phyloP scores from a whole-genome alignment of 768 basidiomycete genomes.

The Hirschioporus abietinus region DNA sequence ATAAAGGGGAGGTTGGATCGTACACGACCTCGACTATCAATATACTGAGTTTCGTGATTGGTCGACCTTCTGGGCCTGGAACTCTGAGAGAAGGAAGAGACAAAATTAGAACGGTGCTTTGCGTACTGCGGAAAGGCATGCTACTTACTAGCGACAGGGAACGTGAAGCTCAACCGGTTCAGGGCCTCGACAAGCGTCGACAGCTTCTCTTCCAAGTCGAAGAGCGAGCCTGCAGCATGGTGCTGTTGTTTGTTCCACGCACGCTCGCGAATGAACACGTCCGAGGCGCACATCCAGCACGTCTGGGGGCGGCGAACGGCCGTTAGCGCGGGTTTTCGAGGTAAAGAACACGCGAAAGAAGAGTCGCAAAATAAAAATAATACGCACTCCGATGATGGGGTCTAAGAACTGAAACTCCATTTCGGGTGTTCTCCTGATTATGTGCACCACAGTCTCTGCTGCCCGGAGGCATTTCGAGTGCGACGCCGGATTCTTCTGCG shows the following conservation, averaged over 20 bases:
- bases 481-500: constrained; percentile 25
- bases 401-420: constrained; percentile 49
- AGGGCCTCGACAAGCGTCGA: constrained; percentile 30
- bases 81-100: constrained; percentile 13
- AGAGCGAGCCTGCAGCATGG: constrained; percentile 9
- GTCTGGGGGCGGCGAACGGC: constrained; percentile 19
- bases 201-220: constrained; percentile 27
- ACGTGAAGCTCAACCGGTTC: constrained; percentile 28
- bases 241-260: constrained; percentile 17
- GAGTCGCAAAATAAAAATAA: constrained; percentile 3
- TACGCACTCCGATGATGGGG: constrained; percentile 47
- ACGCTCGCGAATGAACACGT: constrained; percentile 32
- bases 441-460: constrained; percentile 36
- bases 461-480: constrained; percentile 37
- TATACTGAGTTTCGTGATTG: constrained; percentile 14
- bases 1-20: neutral
- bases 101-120: constrained; percentile 6
- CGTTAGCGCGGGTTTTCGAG: neutral
- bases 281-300: constrained; percentile 36
- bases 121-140: too few relatives aligned
- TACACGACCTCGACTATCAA: neutral
- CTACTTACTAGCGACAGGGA: constrained; percentile 32
- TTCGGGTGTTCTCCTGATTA: constrained; percentile 43
- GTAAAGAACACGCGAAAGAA: neutral
- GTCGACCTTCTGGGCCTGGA: constrained; percentile 23